Base-by-base conservation (phyloP, 768 basidiomycete species). In the Naganishia vishniacii region DNA sequence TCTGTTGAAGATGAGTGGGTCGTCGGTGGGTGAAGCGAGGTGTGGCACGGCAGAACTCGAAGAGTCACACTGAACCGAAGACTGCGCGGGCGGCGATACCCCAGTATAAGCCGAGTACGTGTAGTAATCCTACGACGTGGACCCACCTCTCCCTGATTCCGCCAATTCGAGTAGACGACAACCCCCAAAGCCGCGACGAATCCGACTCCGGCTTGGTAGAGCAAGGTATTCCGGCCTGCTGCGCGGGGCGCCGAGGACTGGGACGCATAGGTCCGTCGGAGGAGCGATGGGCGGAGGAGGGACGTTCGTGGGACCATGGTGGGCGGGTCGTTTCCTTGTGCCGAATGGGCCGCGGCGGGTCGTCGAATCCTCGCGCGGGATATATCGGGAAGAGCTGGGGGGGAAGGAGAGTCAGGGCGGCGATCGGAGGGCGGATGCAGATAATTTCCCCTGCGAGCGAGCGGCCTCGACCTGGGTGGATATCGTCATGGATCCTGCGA, bases 1-100 rank as follows among this genome's bases (percentile, higher is more conserved):
- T 5, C 62, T 48, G 48, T 63, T 45, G 49, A 63, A 49, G 41
- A 63, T 63, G 6, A 63, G 28, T 1, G 44, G 44, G 42, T 63
- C 62, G 31, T 42, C 48, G 8, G 41, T 60, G 12, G 42, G 59
- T n/a, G 53, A 56, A 13, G 34, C 53, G 7, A 56, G 23, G 37
- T 56, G 53, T 15, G 49, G 42, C n/a, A 15, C 13, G 1, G 49
- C 11, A 18, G 31, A 20, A 3, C 40, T 53, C 18, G 32, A 13
- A 16, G 59, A 60, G 37, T 60, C 59, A 46, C 59, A 60, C 46
- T 45, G 59, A 18, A 60, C 42, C 25, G 59, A 15, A 12, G 41
- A 25, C 58, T 59, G 37, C 8, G 2, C 3, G 16, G 28, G 7
- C 13, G 48, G 31, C 15, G 37, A 8, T 40, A n/a, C n/a, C n/a